A percentile compares a stretch with the other conserved stretches of the same genome.
Evolutionary conservation across 1,139 yeast genomes (phyloP).

Genomic region (Candida pseudoviswanathii): DNA sequence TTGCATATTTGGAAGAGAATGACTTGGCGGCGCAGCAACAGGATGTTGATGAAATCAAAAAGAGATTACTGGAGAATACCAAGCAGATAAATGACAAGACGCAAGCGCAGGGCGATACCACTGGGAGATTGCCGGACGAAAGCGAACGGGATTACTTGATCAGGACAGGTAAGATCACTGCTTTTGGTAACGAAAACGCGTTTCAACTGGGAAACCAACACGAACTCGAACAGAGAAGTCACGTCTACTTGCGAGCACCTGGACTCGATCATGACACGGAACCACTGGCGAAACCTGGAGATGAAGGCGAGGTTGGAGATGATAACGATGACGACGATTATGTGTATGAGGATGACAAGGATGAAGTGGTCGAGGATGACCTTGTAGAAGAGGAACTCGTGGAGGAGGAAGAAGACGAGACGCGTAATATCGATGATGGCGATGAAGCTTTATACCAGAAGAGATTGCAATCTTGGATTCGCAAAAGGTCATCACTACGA

Average conservation of each 20-base stretch:
- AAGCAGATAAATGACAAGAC: conserved; percentile 6
- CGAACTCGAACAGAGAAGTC: conserved; percentile 24
- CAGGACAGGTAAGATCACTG: conserved; percentile 91
- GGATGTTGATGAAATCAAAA: conserved; percentile 69
- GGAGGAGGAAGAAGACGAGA: conserved; percentile 14
- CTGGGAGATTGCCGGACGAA: conserved; percentile 60
- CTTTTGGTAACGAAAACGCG: conserved; percentile 74
- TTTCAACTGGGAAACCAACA: conserved; percentile 39
- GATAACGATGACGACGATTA: conserved; percentile 18
- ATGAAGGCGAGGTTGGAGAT: conserved; percentile 15
- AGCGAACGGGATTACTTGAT: conserved; percentile 77
- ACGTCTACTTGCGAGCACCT: conserved; percentile 38
- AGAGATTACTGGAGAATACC: conserved; percentile 44
- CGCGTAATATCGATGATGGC: conserved; percentile 70
- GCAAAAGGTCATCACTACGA: conserved; percentile 42
- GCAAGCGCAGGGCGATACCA: conserved; percentile 15
- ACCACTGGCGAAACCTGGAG: conserved; percentile 8
- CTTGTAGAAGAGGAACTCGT: conserved; percentile 15
- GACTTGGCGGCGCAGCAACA: conserved; percentile 55
- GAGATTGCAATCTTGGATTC: conserved; percentile 62
- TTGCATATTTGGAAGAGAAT: conserved; percentile 49
- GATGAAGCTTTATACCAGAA: conserved; percentile 62
- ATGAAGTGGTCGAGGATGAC: conserved; percentile 10
- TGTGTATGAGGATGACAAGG: conserved; percentile 5
- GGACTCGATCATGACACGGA: conserved; percentile 30